Base-by-base conservation (phyloP, 2,329 filamentous ascomycete species). In the Ophiostoma sp. region DNA sequence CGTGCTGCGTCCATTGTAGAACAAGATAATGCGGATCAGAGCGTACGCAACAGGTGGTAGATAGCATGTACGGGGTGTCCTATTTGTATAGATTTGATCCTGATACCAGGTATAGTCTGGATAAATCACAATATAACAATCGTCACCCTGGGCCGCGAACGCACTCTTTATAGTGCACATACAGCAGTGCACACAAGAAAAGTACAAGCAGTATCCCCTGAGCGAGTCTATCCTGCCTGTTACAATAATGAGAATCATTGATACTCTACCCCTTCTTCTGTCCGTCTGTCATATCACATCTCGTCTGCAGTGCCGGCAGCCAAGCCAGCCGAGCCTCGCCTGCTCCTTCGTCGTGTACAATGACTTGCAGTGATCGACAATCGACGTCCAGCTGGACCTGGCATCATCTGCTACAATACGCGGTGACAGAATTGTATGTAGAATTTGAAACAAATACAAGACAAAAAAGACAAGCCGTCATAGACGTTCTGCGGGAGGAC, bases 351-450 rank as follows among this genome's bases (percentile, higher is more conserved):
- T 64, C 15, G 27, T 23, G 33, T 39, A 23, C 10, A 13, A 68
- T 68, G 66, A 57, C 66, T 57, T 54, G 65, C 48, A 67, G 54
- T 65, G n/a, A 57, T 65, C 66, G 57, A 15, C 66, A 35, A 39
- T 36, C 65, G 33, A 23, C 11, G 8, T 11, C 2, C 33, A n/a
- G 35, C 54, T 31, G 31, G 15, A n/a, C 35, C 39, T 31, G 31
- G 11, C 8, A 60, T 36, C 11, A 1, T 15, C 36, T 6, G 1
- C 31, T 20, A 31, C 1, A 10, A 64, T 1, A 31, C 27, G 3
- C 27, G 3, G 27, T 31, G 3, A 5, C 5, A 20, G 13, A 11
- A 41, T 23, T 17, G 5, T 11, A 36, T 33, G 10, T 4, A n/a
- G 6, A 8, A 15, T 62, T 23, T 3, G 20, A n/a, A 48, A 48